Evolutionary conservation across 2,329 filamentous ascomycete species (phyloP), one percentile per base, ranked within the genome.

Genomic region (Beauveria sp.): DNA sequence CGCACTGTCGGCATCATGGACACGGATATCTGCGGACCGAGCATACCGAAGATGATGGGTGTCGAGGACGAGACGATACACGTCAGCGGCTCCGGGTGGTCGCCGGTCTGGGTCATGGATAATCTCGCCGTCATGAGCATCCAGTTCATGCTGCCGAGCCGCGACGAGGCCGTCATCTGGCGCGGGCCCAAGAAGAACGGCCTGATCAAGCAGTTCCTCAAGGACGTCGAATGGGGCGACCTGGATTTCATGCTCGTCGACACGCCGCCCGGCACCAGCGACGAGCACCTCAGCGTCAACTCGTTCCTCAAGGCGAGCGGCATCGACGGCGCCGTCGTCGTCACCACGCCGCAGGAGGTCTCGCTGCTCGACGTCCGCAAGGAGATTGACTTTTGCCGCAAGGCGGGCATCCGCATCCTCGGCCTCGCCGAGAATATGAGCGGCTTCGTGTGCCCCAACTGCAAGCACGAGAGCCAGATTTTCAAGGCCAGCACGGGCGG

Each of bases 21-120:
- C 75, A 96, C 95, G 7, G 95, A 99, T 74, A 96, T 99, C 65
- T 97, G 92, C 76, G 95, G 95, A 0, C 95, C 95, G 0, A 91
- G 87, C 65, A 97, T 99, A 69, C 95, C 95, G 22, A 97, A 97
- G 78, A 98, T 99, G 93, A 93, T 99, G 87, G 95, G 95, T 40
- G 93, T 97, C 1, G 93, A 97, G 74, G 79, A 86, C 28, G 93
- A 99, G 77, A 96, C 90, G 1, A 95, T 99, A 58, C 95, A 99
- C 73, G 86, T 96, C 58, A 95, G 88, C 71, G 88, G 85, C 58
- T 85, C 88, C 1, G 95, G 95, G 2, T 97, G 93, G 95, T 91
- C 89, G 70, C 95, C 95, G 0, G 93, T 98, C 16, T 98, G 93
- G 90, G 93, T 96, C 18, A 84, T 87, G 68, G 95, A 98, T 68